phyloP scores from a whole-genome alignment of 768 basidiomycete species.

The Lanmaoa pseudosensibilis region DNA sequence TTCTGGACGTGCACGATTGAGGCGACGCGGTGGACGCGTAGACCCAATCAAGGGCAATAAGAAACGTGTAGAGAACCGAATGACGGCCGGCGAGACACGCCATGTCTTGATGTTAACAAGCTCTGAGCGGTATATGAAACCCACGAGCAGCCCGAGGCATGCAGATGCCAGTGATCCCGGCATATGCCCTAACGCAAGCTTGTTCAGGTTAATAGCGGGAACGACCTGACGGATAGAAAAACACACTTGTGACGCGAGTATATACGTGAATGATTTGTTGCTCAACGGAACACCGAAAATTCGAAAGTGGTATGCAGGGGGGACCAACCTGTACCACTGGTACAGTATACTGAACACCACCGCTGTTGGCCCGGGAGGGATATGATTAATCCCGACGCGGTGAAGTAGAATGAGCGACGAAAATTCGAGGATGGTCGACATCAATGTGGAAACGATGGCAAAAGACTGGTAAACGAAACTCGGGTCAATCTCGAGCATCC shows the following conservation, averaged over 20 bases:
- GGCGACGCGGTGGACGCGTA: slow-evolving; percentile 59
- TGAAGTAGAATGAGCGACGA: slow-evolving; percentile 62
- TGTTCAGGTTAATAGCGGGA: slow-evolving; percentile 6
- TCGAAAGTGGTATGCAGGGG: slow-evolving; percentile 70
- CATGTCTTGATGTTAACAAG: slow-evolving; percentile 76
- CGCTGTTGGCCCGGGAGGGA: slow-evolving; percentile 75
- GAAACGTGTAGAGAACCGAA: slow-evolving; percentile 55
- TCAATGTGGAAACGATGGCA: slow-evolving; percentile 60
- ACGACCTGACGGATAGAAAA: not conserved
- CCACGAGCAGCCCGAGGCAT: slow-evolving; percentile 63
- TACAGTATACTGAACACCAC: slow-evolving; percentile 80
- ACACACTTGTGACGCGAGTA: slow-evolving; percentile 70
- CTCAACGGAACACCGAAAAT: slow-evolving; percentile 72
- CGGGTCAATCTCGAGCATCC: slow-evolving; percentile 2
- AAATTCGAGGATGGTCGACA: slow-evolving; percentile 71
- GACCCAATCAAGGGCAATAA: slow-evolving; percentile 70
- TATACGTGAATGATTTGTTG: slow-evolving; percentile 75
- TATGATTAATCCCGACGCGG: slow-evolving; percentile 65
- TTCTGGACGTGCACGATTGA: slow-evolving; percentile 76
- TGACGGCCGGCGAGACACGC: slow-evolving; percentile 63
- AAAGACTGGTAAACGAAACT: slow-evolving; percentile 60
- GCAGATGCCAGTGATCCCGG: slow-evolving; percentile 67
- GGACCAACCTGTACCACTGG: slow-evolving; percentile 78
- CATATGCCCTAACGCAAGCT: slow-evolving; percentile 70
- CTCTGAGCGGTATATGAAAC: slow-evolving; percentile 83